Conservation (phyloP, 257 asterid genomes). For the Dorcoceras hygrometricum region DNA sequence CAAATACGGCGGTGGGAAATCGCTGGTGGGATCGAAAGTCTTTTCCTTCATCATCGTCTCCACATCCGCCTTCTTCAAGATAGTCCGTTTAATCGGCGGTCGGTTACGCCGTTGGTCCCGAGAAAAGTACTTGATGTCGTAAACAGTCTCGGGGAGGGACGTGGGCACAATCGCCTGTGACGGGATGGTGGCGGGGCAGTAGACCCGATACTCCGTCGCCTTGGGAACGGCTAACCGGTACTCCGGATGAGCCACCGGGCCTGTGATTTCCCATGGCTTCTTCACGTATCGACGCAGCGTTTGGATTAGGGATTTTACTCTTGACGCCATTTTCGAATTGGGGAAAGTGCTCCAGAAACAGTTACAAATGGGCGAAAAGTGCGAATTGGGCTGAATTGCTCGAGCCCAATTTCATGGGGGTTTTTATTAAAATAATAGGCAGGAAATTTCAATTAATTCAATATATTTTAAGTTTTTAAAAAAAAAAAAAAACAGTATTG, state of each 20-base stretch:
- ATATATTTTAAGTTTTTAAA: too few species aligned
- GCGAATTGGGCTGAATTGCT: too few species aligned
- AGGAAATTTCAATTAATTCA: too few species aligned
- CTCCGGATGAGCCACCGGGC: slow-evolving; percentile 68
- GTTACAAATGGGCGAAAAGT: neutral
- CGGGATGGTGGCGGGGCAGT: slow-evolving; percentile 71
- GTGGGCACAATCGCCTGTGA: slow-evolving; percentile 66
- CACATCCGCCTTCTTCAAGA: slow-evolving; percentile 71
- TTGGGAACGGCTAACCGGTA: slow-evolving; percentile 49
- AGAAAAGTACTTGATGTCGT: slow-evolving; percentile 82
- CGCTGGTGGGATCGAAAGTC: slow-evolving; percentile 44
- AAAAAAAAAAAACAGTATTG: too few species aligned
- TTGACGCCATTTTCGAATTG: slow-evolving; percentile 51
- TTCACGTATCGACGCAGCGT: slow-evolving; percentile 69
- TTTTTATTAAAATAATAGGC: too few species aligned
- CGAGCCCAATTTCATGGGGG: too few species aligned
- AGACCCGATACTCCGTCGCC: slow-evolving; percentile 81
- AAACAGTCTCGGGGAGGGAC: slow-evolving; percentile 80
- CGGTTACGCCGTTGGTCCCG: slow-evolving; percentile 95
- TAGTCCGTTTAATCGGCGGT: slow-evolving; percentile 70
- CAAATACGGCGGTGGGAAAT: slow-evolving; percentile 75
- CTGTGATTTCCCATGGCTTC: slow-evolving; percentile 85
- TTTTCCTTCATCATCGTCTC: slow-evolving; percentile 75
- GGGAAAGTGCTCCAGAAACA: neutral
- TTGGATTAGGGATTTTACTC: slow-evolving; percentile 67